Evolutionary conservation across 192 early-diverging fungal species (phyloP).

Genomic region (Irineochytrium annulatum): DNA sequence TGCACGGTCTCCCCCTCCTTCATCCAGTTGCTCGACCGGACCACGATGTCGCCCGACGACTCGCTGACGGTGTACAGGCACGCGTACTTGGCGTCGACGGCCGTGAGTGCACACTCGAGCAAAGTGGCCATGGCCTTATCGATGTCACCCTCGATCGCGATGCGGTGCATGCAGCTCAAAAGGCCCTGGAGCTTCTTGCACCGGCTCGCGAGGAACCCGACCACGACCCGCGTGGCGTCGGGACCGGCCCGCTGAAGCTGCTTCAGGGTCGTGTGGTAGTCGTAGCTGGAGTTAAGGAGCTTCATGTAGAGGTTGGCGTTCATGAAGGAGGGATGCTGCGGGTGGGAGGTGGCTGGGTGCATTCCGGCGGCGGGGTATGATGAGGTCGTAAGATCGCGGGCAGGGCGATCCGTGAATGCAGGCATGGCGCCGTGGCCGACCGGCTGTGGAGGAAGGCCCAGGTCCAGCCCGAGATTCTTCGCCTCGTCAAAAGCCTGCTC

Average conservation of each 20-base stretch:
- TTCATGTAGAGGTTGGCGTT: constrained; percentile 44
- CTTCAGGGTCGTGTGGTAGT: constrained; percentile 24
- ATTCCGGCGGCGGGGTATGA: neutral
- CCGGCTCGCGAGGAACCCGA: constrained; percentile 31
- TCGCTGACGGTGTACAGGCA: constrained; percentile 33
- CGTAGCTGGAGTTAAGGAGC: constrained; percentile 35
- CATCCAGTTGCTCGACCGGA: constrained; percentile 29
- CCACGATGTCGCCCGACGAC: constrained; percentile 16
- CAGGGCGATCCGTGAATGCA: neutral
- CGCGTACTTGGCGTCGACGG: constrained; percentile 23
- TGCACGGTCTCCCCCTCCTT: constrained; percentile 5
- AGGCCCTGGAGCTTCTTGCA: constrained; percentile 35
- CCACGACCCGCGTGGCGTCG: constrained; percentile 17
- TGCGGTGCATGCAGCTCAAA: constrained; percentile 16
- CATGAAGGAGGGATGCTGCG: neutral
- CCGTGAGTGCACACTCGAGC: constrained; percentile 17
- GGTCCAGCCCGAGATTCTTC: no score
- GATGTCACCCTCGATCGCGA: constrained; percentile 20
- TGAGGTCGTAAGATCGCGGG: neutral
- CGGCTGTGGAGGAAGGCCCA: no score
- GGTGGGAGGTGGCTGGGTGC: neutral
- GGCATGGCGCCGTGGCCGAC: no score
- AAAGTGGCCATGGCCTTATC: constrained; percentile 19
- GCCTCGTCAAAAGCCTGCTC: no score
- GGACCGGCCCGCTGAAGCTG: constrained; percentile 21